These are phyloP conservation scores for Amaranthus tricolor DNA, from an alignment of 179 eudicot species.

Conservation along the genomic window DNA sequence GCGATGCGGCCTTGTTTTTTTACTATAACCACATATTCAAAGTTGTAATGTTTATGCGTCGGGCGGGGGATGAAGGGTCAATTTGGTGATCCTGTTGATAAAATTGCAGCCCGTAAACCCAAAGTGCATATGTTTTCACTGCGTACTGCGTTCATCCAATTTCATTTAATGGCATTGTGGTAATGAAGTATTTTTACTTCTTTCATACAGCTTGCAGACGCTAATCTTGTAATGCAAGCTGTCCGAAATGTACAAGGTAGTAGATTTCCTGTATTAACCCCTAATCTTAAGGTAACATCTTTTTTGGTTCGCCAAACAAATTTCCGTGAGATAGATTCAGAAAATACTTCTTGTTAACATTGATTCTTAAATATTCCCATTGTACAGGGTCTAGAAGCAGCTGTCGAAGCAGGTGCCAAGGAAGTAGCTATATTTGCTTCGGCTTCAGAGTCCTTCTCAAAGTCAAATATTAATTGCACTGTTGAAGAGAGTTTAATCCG, in stretches of 20 bases:
- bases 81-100: background rate
- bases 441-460: slow-evolving; percentile 93
- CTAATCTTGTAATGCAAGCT: slow-evolving; percentile 73
- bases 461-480: slow-evolving; percentile 88
- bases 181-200: background rate
- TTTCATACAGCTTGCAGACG: slow-evolving; percentile 75
- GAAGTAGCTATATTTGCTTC: slow-evolving; percentile 97
- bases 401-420: slow-evolving; percentile 87
- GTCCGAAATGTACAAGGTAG: slow-evolving; percentile 48
- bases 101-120: background rate
- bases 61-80: background rate
- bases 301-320: slow-evolving; percentile 4
- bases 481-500: slow-evolving; percentile 85
- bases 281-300: slow-evolving; percentile 71
- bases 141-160: slow-evolving; percentile 31
- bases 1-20: too few species aligned
- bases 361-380: slow-evolving; percentile 4
- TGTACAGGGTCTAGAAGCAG: slow-evolving; percentile 90
- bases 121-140: background rate
- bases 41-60: background rate
- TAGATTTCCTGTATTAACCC: slow-evolving; percentile 76
- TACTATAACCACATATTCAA: too few species aligned
- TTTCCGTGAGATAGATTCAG: slow-evolving; percentile 5
- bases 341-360: background rate
- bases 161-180: slow-evolving; percentile 7